Evolutionary conservation across 768 basidiomycete genomes (phyloP), one percentile per base, ranked within the genome.

Genomic region (Calocybe gangraenosa): DNA sequence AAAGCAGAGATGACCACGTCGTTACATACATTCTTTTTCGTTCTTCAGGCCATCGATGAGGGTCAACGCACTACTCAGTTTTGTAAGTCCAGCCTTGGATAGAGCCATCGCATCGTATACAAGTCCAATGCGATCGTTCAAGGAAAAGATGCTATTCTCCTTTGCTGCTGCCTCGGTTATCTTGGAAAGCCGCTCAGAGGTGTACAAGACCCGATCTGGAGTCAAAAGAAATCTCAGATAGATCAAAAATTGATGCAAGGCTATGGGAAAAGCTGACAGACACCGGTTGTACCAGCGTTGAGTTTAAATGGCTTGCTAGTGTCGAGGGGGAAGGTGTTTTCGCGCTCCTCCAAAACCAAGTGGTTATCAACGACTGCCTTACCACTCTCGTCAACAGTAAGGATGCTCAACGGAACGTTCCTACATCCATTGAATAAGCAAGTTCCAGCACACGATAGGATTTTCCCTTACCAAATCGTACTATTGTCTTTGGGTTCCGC

Each of bases 51-150:
- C 73, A 40, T 84, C 70, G 36, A 92, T 70, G 36, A 97, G 71
- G 18, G 77, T 79, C 54, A 99, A 71, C 1, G 84, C 79, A 49
- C 81, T 83, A 55, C 89, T 91, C 25, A 91, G 74, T 47, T 82
- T 74, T 38, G 82, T 70, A 56, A 88, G 78, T 2, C 93, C 93
- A 15, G 92, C 87, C 58, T 83, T 81, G 39, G 90, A 78, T 22
- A 97, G 76, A 1, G 84, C 84, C 57, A 87, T 73, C 0, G 84
- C 74, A 56, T 98, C 96, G 39, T 85, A 78, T 17, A 95, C 80
- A 20, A 99, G 72, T 14, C 94, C 94, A 55, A 97, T 84, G 18
- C 91, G 79, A 60, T 99, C 95, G 46, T 89, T 82, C 48, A 92
- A 67, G 1, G 84, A 75, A 68, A 95, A 92, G 7, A 76, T 65